A percentile compares a stretch with the other conserved stretches of the same genome.
phyloP scores from a whole-genome alignment of 2,329 filamentous ascomycete genomes.

The Cordyceps cateniannulata region DNA sequence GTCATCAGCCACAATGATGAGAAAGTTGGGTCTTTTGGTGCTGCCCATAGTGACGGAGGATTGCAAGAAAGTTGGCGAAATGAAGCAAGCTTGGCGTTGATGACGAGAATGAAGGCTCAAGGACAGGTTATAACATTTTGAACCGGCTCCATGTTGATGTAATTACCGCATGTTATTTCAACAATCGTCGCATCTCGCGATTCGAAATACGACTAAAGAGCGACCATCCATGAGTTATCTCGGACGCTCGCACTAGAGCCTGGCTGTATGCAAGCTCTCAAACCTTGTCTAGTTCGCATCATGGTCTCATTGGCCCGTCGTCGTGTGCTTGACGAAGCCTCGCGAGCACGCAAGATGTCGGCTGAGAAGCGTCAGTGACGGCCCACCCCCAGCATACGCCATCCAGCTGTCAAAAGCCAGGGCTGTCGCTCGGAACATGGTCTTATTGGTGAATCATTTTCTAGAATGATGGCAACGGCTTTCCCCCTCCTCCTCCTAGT shows the following conservation, averaged over 20 bases:
- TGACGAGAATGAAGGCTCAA: not conserved
- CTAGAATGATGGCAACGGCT: not conserved
- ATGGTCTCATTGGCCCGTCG: not conserved
- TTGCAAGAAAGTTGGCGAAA: not conserved
- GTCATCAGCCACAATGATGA: conserved; percentile 26
- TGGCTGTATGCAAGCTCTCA: too few species aligned
- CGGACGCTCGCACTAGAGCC: not conserved
- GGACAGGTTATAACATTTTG: not conserved
- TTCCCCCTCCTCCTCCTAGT: not conserved
- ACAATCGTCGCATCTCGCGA: not conserved
- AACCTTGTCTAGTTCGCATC: not conserved
- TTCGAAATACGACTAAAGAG: not conserved
- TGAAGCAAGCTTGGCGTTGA: not conserved
- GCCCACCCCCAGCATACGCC: not conserved
- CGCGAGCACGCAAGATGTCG: not conserved
- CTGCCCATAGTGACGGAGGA: not conserved
- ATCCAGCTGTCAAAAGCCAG: not conserved
- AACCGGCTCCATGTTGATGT: not conserved
- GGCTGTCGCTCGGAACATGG: not conserved
- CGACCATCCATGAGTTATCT: not conserved
- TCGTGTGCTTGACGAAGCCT: not conserved
- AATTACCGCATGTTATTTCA: not conserved
- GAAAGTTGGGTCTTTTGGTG: not conserved
- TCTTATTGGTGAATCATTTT: not conserved
- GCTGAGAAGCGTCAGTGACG: not conserved